Conservation (phyloP, 495 filamentous ascomycete species). For the Aspergillus baeticus region DNA sequence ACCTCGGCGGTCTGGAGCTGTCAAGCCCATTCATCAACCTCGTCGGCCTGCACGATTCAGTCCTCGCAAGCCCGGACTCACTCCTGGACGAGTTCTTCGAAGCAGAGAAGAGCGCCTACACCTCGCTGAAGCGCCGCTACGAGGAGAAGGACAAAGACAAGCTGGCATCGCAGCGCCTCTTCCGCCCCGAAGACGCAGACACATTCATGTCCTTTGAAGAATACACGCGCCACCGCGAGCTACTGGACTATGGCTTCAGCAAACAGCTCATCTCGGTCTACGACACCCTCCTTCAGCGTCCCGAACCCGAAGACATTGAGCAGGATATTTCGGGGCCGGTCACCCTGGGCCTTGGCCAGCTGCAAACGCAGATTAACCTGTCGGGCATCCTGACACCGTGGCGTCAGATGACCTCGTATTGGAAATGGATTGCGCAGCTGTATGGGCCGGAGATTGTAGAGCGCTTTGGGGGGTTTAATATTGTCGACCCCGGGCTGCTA, state of each 20-base stretch:
- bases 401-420: conserved; percentile 8
- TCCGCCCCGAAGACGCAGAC: background rate
- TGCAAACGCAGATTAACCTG: background rate
- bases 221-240: conserved; percentile 10
- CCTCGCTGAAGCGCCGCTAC: background rate
- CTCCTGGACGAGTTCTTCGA: conserved; percentile 11
- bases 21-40: conserved; percentile 16
- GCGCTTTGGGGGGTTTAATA: conserved; percentile 14
- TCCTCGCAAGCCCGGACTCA: background rate
- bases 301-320: conserved; percentile 5
- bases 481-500: conserved; percentile 15
- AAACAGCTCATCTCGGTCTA: conserved; percentile 8
- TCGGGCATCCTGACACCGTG: conserved; percentile 3
- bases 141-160: background rate
- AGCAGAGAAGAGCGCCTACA: conserved; percentile 4
- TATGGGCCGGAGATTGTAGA: conserved; percentile 17
- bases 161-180: background rate
- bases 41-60: conserved; percentile 5
- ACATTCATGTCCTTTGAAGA: conserved; percentile 13
- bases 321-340: background rate
- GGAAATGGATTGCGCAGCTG: conserved; percentile 16
- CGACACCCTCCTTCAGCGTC: conserved; percentile 5
- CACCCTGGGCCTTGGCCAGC: background rate
- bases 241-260: conserved; percentile 5
- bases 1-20: conserved; percentile 16